Evolutionary conservation across 2,329 filamentous ascomycete species (phyloP).

Genomic region (Xylaria sp.): DNA sequence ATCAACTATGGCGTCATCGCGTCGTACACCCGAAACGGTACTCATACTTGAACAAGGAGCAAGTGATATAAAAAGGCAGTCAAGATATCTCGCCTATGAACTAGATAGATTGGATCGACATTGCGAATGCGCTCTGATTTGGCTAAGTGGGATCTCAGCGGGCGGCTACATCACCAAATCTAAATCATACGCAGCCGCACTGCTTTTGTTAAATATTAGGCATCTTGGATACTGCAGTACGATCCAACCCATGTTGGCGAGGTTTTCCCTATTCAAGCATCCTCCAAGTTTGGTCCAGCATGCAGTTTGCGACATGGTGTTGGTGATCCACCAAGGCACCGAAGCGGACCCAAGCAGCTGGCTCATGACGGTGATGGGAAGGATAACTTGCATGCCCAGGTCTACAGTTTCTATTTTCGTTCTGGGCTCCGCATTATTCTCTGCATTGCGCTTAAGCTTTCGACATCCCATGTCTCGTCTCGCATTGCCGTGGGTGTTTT

Average conservation of each 20-base stretch:
- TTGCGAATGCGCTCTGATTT: not conserved
- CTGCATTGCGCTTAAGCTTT: not conserved
- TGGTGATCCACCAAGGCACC: not conserved
- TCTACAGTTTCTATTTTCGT: conserved; percentile 14
- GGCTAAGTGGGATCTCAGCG: not conserved
- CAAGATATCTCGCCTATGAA: not conserved
- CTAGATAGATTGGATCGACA: not conserved
- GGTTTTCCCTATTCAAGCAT: not conserved
- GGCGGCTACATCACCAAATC: not conserved
- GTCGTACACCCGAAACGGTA: too few species aligned
- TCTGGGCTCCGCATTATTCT: not conserved
- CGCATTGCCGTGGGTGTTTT: not conserved
- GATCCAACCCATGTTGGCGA: not conserved
- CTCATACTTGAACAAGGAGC: too few species aligned
- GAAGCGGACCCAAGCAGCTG: conserved; percentile 11
- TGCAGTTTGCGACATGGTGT: conserved; percentile 1
- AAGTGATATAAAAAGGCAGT: conserved; percentile 35
- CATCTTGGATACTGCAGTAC: not conserved
- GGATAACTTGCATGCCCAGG: not conserved
- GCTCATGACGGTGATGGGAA: not conserved
- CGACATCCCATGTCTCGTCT: not conserved
- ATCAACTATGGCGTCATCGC: too few species aligned
- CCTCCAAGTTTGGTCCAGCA: conserved; percentile 11
- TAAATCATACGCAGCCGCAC: too few species aligned
- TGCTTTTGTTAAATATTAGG: not conserved